Percentiles rank a stretch among this genome's conserved stretches.
Conservation (phyloP, 163 green algal species). For the Prototheca cutis region DNA sequence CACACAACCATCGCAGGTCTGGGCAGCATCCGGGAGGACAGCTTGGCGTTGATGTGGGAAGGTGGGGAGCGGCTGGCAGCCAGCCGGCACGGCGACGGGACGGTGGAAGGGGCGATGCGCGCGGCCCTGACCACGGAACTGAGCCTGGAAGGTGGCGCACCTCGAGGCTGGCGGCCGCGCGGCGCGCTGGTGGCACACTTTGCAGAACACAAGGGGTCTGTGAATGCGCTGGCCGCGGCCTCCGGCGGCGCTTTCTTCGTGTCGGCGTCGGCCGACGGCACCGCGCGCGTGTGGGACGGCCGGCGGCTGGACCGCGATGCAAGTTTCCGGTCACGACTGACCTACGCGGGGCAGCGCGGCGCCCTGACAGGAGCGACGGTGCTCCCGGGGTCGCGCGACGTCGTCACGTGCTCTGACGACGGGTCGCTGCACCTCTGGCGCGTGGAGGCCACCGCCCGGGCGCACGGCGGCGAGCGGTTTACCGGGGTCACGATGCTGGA, state of each 20-base stretch:
- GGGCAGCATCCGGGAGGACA: no score
- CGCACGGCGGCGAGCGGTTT: conserved; percentile 11
- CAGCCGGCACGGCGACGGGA: no score
- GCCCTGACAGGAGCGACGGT: conserved; percentile 10
- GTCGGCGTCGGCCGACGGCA: conserved; percentile 61
- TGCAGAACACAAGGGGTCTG: conserved; percentile 56
- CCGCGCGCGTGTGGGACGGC: conserved; percentile 80
- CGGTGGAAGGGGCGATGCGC: neutral
- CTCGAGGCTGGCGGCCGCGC: conserved; percentile 49
- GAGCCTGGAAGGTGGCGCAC: neutral
- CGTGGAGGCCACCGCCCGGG: conserved; percentile 57
- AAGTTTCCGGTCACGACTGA: conserved; percentile 63
- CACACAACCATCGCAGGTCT: no score
- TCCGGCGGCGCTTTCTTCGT: conserved; percentile 54
- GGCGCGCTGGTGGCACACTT: conserved; percentile 71
- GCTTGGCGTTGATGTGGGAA: no score
- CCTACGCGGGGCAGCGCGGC: conserved; percentile 52
- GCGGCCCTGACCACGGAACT: neutral
- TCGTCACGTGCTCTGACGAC: conserved; percentile 45
- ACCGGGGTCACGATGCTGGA: conserved; percentile 25
- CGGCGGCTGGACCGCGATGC: conserved; percentile 66
- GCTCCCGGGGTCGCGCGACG: conserved; percentile 41
- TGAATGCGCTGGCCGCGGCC: conserved; percentile 57
- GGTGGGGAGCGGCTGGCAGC: no score
- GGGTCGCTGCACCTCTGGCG: conserved; percentile 75